Base-by-base conservation (phyloP, 495 filamentous ascomycete species). In the Penicillium parvum region DNA sequence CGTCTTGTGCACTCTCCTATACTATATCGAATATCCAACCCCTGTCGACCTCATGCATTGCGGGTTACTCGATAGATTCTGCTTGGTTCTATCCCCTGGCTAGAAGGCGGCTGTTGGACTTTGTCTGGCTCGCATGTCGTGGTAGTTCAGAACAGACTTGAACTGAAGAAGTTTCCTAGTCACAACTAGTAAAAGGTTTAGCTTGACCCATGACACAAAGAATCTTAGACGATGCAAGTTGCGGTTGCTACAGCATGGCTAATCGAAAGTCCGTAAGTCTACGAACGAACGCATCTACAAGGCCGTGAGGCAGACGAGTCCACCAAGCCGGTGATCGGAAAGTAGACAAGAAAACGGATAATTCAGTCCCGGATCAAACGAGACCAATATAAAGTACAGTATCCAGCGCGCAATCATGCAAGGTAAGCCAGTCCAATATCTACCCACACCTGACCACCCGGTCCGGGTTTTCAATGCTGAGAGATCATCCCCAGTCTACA, bases 351-450 rank as follows among this genome's bases (percentile, higher is more conserved):
- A 38, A 46, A 34, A 21, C 28, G 29, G 45, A 45, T 42, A 38
- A 45, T 33, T 30, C 17, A 38, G 37, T 48, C 41, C 34, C 49
- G 37, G 40, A 50, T 32, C 30, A 33, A 49, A 41, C 41, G 45
- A 60, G 50, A 52, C 45, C 41, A 51, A 51, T 47, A 58, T 58
- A 61, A 58, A 61, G 51, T 61, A 61, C 57, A 61, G 35, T 53
- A 52, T 53, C 54, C 54, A 58, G 55, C 55, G 51, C 54, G 51
- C 40, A 40, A 45, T 57, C 55, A 61, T 58, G 57, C 57, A 61
- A 58, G 55, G 49, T 61, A 55, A 60, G 43, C 45, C 45, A 60
- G 42, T 49, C 53, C 52, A 51, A 58, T 61, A 61, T 61, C 57
- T 61, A 58, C 57, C 52, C 48, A 53, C 41, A 49, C 36, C 40